These are phyloP conservation scores for Amanita muscaria DNA, from an alignment of 768 basidiomycete species.

Conservation along the genomic window DNA sequence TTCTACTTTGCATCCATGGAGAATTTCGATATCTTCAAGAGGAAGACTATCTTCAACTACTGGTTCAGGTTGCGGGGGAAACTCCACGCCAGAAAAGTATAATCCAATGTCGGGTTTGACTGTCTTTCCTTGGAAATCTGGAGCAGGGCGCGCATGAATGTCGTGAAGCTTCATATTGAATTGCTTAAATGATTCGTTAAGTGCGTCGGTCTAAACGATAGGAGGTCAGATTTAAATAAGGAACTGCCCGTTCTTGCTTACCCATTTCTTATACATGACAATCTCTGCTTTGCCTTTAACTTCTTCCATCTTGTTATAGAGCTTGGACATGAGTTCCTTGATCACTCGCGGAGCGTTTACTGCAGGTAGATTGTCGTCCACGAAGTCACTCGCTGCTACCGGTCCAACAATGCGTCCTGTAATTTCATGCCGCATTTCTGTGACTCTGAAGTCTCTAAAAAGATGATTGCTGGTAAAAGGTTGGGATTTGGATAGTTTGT, in stretches of 20 bases:
- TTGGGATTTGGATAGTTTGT: too few relatives aligned
- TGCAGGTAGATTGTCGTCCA: neutral
- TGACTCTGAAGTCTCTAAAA: too few relatives aligned
- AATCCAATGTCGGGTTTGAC: neutral
- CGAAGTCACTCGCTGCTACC: neutral
- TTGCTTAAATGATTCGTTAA: neutral
- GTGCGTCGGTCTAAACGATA: neutral
- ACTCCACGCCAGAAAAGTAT: too few relatives aligned
- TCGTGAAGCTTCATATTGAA: neutral
- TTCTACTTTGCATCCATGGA: slow-evolving; percentile 2
- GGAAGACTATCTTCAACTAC: neutral
- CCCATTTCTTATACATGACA: slow-evolving; percentile 3
- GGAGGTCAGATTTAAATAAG: neutral
- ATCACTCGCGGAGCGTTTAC: neutral
- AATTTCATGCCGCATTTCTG: slow-evolving; percentile 1
- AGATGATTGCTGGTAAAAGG: slow-evolving; percentile 35
- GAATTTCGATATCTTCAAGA: slow-evolving; percentile 1
- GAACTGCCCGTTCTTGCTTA: neutral
- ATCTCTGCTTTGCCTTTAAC: neutral
- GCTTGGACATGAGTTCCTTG: neutral
- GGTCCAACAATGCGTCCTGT: slow-evolving; percentile 2
- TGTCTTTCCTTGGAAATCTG: neutral
- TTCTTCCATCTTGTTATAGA: neutral
- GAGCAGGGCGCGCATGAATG: neutral
- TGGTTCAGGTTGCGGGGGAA: neutral